phyloP scores from a whole-genome alignment of 345 rosid species.

The Gossypium bickii region DNA sequence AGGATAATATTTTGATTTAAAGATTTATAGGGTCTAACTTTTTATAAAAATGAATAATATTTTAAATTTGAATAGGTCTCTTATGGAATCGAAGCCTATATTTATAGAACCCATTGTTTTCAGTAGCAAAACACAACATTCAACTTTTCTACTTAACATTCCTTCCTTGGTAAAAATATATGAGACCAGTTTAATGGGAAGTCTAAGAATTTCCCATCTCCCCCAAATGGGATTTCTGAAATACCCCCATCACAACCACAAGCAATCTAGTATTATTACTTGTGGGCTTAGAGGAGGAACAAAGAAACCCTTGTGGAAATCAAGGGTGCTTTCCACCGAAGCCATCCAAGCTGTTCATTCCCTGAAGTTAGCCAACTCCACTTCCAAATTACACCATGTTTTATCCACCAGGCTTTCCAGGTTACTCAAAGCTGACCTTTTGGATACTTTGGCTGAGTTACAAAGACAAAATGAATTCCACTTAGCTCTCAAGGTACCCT shows the following conservation, averaged over 20 bases:
- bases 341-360: conserved; percentile 58
- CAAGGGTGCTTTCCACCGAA: conserved; percentile 47
- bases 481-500: conserved; percentile 41
- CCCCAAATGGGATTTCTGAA: conserved; percentile 13
- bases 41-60: too few relatives aligned
- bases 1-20: too few relatives aligned
- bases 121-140: not conserved
- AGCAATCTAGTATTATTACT: conserved; percentile 21
- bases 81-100: too few relatives aligned
- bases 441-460: conserved; percentile 44
- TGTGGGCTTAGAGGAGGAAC: conserved; percentile 40
- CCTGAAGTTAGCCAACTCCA: conserved; percentile 50
- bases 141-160: not conserved
- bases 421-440: conserved; percentile 52
- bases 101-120: not conserved
- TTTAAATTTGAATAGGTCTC: too few relatives aligned
- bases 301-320: conserved; percentile 37
- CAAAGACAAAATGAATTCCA: conserved; percentile 45
- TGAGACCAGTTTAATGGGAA: conserved; percentile 12
- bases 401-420: conserved; percentile 34
- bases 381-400: conserved; percentile 29
- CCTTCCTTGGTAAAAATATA: not conserved
- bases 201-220: conserved; percentile 19
- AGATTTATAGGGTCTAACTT: too few relatives aligned
- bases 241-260: not conserved